Evolutionary conservation across 2,329 filamentous ascomycete genomes (phyloP), one percentile per base, ranked within the genome.

Genomic region (Trichoderma harzianum): DNA sequence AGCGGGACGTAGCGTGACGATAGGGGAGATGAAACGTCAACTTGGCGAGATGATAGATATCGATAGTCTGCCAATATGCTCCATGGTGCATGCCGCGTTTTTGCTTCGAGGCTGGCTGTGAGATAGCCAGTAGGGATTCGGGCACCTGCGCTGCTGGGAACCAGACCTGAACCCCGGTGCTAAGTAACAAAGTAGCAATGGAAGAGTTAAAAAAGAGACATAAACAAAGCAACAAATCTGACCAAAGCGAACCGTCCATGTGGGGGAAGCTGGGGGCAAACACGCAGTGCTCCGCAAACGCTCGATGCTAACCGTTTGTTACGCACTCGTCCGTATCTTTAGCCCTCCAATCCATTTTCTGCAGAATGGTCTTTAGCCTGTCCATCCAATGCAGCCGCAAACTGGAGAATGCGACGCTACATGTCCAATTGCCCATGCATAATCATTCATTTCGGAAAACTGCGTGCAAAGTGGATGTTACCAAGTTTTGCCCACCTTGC

Each of bases 281-380:
- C 47, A 36, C 47, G 32, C 24, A 36, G 47, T 39, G 60, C 66
- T 63, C 67, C 67, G 67, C 61, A 51, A 21, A 34, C 67, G 67
- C 58, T 57, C 34, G 64, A 39, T 58, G 36, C 32, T 57, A 55
- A 67, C 53, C 67, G 67, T 69, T 61, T 69, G 34, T 47, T 47
- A 69, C 67, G 67, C 67, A 62, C 36, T 32, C 34, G 57, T 36
- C 57, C 67, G 67, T 63, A 69, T 57, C 18, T 57, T 55, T 67
- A 30, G 62, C 64, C 36, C 36, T 64, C 36, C 16, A 43, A 8
- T 58, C 43, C n/a, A 58, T 58, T 30, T 43, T 30, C 51, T 57
- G 64, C 43, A 36, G 64, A 26, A 6, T 67, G 18, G 43, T 16
- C 64, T 67, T 67, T 67, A 67, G 64, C 64, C 64, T 67, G 32